Evolutionary conservation across 2,329 filamentous ascomycete species (phyloP).

Genomic region (Davidsoniella neocaledoniae): DNA sequence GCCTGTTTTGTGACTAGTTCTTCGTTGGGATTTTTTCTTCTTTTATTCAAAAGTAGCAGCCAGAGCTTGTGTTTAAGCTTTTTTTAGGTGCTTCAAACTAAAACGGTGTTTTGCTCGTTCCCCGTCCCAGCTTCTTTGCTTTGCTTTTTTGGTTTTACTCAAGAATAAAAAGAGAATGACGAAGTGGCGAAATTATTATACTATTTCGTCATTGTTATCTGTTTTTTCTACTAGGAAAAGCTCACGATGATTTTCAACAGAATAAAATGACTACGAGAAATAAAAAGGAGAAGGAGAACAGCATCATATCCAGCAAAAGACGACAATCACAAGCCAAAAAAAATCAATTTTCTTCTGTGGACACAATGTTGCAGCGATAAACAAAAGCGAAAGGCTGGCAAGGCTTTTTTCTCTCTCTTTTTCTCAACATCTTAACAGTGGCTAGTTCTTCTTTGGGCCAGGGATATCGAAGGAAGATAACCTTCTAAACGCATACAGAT

Average conservation of each 20-base stretch:
- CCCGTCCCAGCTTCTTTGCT: no score
- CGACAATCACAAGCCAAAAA: neutral
- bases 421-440: no score
- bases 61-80: neutral
- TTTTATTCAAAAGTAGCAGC: neutral
- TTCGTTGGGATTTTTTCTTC: neutral
- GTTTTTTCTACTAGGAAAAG: no score
- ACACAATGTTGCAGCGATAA: no score
- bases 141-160: no score
- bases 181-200: neutral
- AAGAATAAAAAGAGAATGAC: neutral
- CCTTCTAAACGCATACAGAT: no score
- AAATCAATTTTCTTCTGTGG: no score
- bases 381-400: constrained; percentile 1
- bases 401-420: neutral
- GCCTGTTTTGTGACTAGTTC: neutral
- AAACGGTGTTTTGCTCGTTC: no score
- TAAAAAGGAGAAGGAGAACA: neutral
- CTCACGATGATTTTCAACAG: neutral
- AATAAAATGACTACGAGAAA: neutral
- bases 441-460: no score
- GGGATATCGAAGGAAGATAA: no score
- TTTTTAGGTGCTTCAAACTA: no score
- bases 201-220: neutral
- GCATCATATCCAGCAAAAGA: no score